A percentile compares a stretch with the other conserved stretches of the same genome.
These are phyloP conservation scores for Glarea lozoyensis DNA, from an alignment of 495 filamentous ascomycete genomes.

Conservation along the genomic window DNA sequence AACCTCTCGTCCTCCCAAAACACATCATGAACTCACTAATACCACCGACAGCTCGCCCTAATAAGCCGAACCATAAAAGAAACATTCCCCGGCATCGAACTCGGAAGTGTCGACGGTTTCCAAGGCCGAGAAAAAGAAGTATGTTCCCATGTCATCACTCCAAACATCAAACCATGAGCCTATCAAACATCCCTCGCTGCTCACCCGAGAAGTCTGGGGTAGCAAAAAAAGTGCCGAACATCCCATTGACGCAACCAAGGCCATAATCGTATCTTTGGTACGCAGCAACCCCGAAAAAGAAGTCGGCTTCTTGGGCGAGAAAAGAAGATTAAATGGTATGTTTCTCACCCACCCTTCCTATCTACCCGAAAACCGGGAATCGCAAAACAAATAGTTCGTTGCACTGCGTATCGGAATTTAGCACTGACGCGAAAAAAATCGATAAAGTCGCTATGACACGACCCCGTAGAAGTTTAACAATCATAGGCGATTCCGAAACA, in stretches of 20 bases:
- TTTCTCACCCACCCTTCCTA: neutral
- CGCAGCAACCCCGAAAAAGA: slow-evolving; percentile 79
- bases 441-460: slow-evolving; percentile 89
- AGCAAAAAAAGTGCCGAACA: too few species aligned
- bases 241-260: slow-evolving; percentile 24
- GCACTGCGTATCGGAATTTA: too few species aligned
- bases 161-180: neutral
- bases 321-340: slow-evolving; percentile 78
- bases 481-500: slow-evolving; percentile 91
- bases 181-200: neutral
- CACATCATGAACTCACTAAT: too few species aligned
- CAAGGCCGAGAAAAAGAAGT: slow-evolving; percentile 92
- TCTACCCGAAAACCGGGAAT: neutral
- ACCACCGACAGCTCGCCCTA: slow-evolving; percentile 50
- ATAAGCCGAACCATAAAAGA: slow-evolving; percentile 69
- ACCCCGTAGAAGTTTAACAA: slow-evolving; percentile 78
- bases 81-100: slow-evolving; percentile 71
- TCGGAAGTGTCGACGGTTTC: slow-evolving; percentile 94
- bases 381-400: too few species aligned
- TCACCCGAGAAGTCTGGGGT: too few species aligned
- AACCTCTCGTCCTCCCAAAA: too few species aligned
- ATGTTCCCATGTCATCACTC: neutral
- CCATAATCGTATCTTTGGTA: slow-evolving; percentile 82
- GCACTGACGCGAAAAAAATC: too few species aligned
- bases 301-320: slow-evolving; percentile 92